phyloP scores from a whole-genome alignment of 495 filamentous ascomycete genomes.

The Hypoxylon subgilvum region DNA sequence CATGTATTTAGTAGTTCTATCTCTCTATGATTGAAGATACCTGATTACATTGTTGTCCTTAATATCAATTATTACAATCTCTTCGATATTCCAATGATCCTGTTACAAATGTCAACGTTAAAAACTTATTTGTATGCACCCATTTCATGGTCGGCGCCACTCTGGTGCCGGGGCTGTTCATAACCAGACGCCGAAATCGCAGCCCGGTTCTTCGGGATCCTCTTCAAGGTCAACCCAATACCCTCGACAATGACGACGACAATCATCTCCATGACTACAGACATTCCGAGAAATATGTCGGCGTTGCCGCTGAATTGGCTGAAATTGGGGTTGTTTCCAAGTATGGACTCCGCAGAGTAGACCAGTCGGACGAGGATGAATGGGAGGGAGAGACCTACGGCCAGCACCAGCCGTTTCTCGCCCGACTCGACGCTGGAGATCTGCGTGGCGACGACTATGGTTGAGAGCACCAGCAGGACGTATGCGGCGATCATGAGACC shows the following conservation, averaged over 20 bases:
- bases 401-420: constrained; percentile 45
- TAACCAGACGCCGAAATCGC: background rate
- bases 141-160: constrained; percentile 8
- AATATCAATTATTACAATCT: too few relatives aligned
- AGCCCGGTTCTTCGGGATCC: background rate
- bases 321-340: constrained; percentile 36
- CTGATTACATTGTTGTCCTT: too few relatives aligned
- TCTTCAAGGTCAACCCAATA: constrained; percentile 42
- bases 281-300: constrained; percentile 43
- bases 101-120: background rate
- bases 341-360: constrained; percentile 41
- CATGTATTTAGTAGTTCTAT: too few relatives aligned
- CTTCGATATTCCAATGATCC: too few relatives aligned
- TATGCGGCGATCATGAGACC: constrained; percentile 42
- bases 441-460: constrained; percentile 30
- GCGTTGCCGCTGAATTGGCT: constrained; percentile 33
- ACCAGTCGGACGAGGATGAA: constrained; percentile 47
- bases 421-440: constrained; percentile 34
- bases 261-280: constrained; percentile 48
- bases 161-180: constrained; percentile 2
- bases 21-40: too few relatives aligned
- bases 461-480: constrained; percentile 34
- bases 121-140: constrained; percentile 3
- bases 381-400: constrained; percentile 43
- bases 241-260: constrained; percentile 42